Evolutionary conservation across 2,329 filamentous ascomycete genomes (phyloP).

Genomic region (Arachnomyces sp.): DNA sequence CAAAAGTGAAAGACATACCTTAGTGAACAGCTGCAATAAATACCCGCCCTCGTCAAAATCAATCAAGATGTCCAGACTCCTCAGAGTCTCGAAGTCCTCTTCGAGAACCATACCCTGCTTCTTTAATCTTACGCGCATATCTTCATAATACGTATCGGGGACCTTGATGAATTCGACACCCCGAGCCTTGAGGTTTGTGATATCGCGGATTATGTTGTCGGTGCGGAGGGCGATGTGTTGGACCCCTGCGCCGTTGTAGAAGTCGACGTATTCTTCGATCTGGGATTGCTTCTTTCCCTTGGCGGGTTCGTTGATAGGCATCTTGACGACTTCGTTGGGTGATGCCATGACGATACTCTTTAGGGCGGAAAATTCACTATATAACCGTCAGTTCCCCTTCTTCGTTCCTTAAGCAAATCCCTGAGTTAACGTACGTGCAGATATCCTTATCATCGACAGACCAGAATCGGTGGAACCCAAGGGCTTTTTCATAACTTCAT

Average conservation of each 20-base stretch:
- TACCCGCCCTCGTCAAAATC: constrained; percentile 94
- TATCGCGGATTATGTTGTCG: constrained; percentile 65
- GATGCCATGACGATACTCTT: constrained; percentile 86
- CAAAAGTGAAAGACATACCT: constrained; percentile 30
- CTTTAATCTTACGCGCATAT: constrained; percentile 65
- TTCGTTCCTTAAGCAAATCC: constrained; percentile 21
- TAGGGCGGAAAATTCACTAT: constrained; percentile 70
- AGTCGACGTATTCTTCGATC: constrained; percentile 88
- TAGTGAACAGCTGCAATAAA: constrained; percentile 65
- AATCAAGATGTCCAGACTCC: constrained; percentile 76
- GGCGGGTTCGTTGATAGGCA: constrained; percentile 97
- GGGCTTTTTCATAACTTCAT: constrained; percentile 69
- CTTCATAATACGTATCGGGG: constrained; percentile 74
- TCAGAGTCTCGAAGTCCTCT: constrained; percentile 80
- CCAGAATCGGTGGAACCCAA: constrained; percentile 96
- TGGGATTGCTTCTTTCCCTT: constrained; percentile 83
- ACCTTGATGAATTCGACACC: constrained; percentile 91
- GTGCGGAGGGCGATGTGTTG: constrained; percentile 90
- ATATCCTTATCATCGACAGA: constrained; percentile 89
- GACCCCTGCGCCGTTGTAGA: constrained; percentile 81
- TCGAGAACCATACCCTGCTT: constrained; percentile 52
- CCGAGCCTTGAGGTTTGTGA: constrained; percentile 69
- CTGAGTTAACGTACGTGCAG: constrained; percentile 47
- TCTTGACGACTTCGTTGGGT: constrained; percentile 79
- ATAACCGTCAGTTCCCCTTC: neutral